Percentiles rank a stretch among this genome's conserved stretches.
These are phyloP conservation scores for Candida tibetensis DNA, from an alignment of 805 yeast species.

Conservation along the genomic window DNA sequence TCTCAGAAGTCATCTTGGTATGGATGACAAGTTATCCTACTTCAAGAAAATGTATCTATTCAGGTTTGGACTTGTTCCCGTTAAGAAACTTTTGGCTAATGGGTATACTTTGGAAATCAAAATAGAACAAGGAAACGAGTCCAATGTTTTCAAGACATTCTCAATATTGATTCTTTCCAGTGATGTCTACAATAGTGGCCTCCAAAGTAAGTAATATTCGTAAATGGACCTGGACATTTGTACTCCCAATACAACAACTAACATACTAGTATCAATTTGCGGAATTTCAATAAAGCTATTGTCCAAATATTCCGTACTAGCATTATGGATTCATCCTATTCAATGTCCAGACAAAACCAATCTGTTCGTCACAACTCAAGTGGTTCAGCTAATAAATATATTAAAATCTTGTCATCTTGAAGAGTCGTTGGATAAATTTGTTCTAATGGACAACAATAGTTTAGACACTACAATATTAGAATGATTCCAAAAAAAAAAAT, in stretches of 20 bases:
- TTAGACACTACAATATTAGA: conserved; percentile 3
- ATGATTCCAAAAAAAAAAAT: not conserved
- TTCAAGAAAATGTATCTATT: conserved; percentile 6
- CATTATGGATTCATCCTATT: conserved; percentile 5
- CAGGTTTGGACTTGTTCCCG: conserved; percentile 9
- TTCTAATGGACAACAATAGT: conserved; percentile 2
- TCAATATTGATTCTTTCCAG: conserved; percentile 5
- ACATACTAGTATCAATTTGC: conserved; percentile 7
- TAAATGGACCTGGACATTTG: too few relatives aligned
- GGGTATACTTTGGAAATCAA: conserved; percentile 13
- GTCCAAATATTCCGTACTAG: conserved; percentile 1
- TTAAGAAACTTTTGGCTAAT: conserved; percentile 1
- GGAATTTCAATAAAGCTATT: conserved; percentile 8
- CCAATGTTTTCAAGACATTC: conserved; percentile 3
- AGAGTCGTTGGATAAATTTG: not conserved
- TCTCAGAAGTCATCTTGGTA: not conserved
- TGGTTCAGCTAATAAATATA: not conserved
- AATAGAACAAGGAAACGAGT: conserved; percentile 1
- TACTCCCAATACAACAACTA: conserved; percentile 3
- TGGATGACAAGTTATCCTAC: conserved; percentile 4
- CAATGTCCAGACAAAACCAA: not conserved
- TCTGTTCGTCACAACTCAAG: not conserved
- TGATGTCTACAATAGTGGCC: conserved; percentile 5
- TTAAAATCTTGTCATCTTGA: not conserved
- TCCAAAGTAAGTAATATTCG: not conserved